Evolutionary conservation across 164 flowering plant species (phyloP).

Genomic region (Vitis rupestris): DNA sequence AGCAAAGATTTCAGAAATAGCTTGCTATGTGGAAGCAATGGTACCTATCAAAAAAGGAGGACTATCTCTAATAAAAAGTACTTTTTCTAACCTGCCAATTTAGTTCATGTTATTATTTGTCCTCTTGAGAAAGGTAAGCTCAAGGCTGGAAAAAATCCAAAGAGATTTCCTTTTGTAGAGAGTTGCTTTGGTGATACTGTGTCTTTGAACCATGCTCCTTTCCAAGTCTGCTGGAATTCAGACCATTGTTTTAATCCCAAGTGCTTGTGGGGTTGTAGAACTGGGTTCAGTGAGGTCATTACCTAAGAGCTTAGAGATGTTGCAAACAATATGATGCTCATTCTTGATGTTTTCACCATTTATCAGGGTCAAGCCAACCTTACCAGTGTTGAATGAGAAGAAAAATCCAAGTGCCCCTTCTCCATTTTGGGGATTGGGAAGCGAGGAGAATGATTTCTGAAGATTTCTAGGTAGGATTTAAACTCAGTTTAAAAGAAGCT

Average conservation of each 20-base stretch:
- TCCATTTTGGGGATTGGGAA: conserved; percentile 32
- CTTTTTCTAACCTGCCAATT: no score
- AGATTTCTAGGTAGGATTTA: conserved; percentile 81
- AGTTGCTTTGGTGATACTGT: no score
- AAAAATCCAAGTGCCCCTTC: conserved; percentile 30
- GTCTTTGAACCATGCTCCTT: conserved; percentile 26
- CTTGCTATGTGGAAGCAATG: no score
- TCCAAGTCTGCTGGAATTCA: conserved; percentile 81
- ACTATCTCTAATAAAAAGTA: no score
- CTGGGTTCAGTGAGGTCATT: conserved; percentile 78
- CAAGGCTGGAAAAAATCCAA: no score
- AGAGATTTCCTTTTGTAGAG: no score
- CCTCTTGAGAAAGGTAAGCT: no score
- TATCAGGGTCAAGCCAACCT: conserved; percentile 25
- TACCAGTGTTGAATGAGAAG: conserved; percentile 32
- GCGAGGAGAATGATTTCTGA: conserved; percentile 39
- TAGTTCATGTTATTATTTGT: no score
- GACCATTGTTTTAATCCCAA: conserved; percentile 81
- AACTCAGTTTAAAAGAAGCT: conserved; percentile 55
- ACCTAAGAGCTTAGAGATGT: conserved; percentile 55
- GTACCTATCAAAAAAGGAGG: no score
- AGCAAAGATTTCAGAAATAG: no score
- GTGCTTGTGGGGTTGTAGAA: conserved; percentile 84
- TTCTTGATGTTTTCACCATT: conserved; percentile 43
- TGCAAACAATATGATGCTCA: conserved; percentile 47